phyloP scores from a whole-genome alignment of 169 alveolate species.

The Eimeria zaria region DNA sequence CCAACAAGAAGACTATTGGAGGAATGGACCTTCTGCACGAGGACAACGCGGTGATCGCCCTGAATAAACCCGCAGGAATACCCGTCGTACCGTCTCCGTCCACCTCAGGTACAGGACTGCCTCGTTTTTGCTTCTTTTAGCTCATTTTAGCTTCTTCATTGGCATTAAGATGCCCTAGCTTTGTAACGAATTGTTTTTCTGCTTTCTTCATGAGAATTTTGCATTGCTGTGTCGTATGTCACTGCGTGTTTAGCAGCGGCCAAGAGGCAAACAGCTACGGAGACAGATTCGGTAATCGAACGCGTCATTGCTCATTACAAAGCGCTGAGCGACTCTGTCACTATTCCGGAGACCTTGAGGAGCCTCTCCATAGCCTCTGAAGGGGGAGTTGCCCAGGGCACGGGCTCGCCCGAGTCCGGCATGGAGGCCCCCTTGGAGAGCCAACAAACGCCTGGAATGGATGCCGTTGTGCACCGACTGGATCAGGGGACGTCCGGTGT shows the following conservation, averaged over 20 bases:
- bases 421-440: background rate
- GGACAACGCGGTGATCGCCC: constrained; percentile 72
- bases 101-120: constrained; percentile 17
- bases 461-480: constrained; percentile 77
- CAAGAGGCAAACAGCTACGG: background rate
- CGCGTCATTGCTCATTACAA: constrained; percentile 28
- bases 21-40: constrained; percentile 54
- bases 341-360: constrained; percentile 36
- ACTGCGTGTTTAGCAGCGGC: constrained; percentile 5
- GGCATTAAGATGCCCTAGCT: background rate
- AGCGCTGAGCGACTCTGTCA: background rate
- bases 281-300: constrained; percentile 26
- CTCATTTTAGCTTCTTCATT: background rate
- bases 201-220: background rate
- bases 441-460: background rate
- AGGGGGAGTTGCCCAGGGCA: background rate
- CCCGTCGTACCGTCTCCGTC: constrained; percentile 45
- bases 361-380: background rate
- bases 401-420: background rate
- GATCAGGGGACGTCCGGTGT: constrained; percentile 83
- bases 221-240: background rate
- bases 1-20: background rate
- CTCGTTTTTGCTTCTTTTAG: background rate
- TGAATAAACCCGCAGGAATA: constrained; percentile 82
- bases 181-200: background rate